Percentiles rank a stretch among this genome's conserved stretches.
These are phyloP conservation scores for Jamesozyma hellenica DNA, from an alignment of 805 yeast genomes.

Conservation along the genomic window DNA sequence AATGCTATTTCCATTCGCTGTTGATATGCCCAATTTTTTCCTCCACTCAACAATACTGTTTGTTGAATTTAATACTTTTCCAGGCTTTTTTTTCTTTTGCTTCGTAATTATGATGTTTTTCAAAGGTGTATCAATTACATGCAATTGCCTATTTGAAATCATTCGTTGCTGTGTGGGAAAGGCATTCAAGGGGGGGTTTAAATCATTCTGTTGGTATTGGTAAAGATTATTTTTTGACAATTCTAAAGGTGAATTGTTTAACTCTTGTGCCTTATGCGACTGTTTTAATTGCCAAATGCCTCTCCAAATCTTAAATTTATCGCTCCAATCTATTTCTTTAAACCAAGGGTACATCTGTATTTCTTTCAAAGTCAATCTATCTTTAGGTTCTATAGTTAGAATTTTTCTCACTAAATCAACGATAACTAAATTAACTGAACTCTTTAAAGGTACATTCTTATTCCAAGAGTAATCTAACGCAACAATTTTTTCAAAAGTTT, in stretches of 20 bases:
- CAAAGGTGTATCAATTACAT: conserved; percentile 22
- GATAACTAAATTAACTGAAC: conserved; percentile 42
- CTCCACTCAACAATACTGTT: conserved; percentile 32
- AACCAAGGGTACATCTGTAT: conserved; percentile 70
- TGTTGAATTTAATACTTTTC: conserved; percentile 24
- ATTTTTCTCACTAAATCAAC: conserved; percentile 59
- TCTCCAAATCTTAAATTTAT: conserved; percentile 61
- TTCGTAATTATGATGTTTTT: conserved; percentile 23
- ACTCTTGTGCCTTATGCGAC: background rate
- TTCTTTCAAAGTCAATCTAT: conserved; percentile 46
- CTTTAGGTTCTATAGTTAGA: conserved; percentile 59
- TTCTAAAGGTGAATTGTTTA: background rate
- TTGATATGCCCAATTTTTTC: conserved; percentile 24
- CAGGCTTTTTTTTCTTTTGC: conserved; percentile 24
- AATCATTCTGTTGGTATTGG: background rate
- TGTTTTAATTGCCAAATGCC: conserved; percentile 53
- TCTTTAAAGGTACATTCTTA: background rate
- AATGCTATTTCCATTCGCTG: conserved; percentile 3
- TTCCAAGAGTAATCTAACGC: conserved; percentile 61
- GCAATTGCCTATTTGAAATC: conserved; percentile 18
- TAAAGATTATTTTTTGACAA: background rate
- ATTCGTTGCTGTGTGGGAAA: conserved; percentile 9
- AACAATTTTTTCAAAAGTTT: conserved; percentile 83
- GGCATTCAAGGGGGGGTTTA: background rate
- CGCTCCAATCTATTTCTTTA: conserved; percentile 52